phyloP scores from a whole-genome alignment of 148 eudicot genomes.

The Selenicereus undatus region DNA sequence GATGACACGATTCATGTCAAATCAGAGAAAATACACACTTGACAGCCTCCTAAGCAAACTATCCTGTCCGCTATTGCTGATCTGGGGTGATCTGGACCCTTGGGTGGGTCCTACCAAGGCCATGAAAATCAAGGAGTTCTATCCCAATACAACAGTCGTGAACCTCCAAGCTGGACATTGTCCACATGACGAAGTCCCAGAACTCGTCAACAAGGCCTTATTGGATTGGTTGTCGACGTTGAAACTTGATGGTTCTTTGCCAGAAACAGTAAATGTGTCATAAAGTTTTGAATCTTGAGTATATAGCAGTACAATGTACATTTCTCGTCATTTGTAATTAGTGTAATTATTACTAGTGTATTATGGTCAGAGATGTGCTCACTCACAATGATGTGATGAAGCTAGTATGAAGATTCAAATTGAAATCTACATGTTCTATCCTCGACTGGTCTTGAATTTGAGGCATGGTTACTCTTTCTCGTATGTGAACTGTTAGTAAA shows the following conservation, averaged over 20 bases:
- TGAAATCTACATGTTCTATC: neutral
- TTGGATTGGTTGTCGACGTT: slow-evolving; percentile 80
- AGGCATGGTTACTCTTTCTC: too few species aligned
- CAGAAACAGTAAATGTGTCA: slow-evolving; percentile 32
- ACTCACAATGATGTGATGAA: neutral
- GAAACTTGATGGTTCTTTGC: slow-evolving; percentile 31
- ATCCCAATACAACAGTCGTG: slow-evolving; percentile 68
- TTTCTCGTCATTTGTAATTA: neutral
- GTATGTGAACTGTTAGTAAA: too few species aligned
- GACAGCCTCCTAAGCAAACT: slow-evolving; percentile 76
- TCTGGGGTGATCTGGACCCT: slow-evolving; percentile 98
- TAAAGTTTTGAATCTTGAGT: slow-evolving; percentile 17
- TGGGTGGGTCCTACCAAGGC: slow-evolving; percentile 98
- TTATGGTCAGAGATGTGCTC: neutral
- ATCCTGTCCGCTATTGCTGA: slow-evolving; percentile 73
- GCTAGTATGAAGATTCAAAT: neutral
- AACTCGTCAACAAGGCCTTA: slow-evolving; percentile 73
- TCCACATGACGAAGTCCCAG: slow-evolving; percentile 99
- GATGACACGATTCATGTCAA: slow-evolving; percentile 78
- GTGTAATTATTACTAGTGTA: neutral
- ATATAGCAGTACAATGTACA: neutral
- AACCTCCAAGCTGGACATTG: slow-evolving; percentile 97
- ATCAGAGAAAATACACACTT: slow-evolving; percentile 85
- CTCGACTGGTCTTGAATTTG: neutral
- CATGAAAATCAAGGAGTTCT: slow-evolving; percentile 75